Conservation (phyloP, 768 basidiomycete genomes). For the Lactifluus pinguis region DNA sequence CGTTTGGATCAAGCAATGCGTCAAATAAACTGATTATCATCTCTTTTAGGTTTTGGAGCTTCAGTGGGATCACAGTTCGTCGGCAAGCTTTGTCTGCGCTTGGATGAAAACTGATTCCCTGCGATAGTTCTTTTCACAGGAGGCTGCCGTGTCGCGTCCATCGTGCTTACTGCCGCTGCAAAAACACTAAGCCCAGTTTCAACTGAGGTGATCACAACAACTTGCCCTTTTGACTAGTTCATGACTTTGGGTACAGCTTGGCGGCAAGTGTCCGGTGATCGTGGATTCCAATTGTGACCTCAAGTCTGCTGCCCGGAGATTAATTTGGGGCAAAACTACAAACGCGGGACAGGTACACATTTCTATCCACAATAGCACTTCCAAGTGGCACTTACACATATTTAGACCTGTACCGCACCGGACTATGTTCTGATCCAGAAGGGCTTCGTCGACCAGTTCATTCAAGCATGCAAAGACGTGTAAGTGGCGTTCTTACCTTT, state of each 20-base stretch:
- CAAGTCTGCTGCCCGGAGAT: constrained; percentile 52
- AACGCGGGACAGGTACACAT: constrained; percentile 51
- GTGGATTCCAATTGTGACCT: constrained; percentile 64
- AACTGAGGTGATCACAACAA: constrained; percentile 34
- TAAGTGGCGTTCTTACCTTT: constrained; percentile 23
- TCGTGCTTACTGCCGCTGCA: constrained; percentile 68
- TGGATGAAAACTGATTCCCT: constrained; percentile 14
- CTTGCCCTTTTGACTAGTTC: not conserved
- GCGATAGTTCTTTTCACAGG: constrained; percentile 52
- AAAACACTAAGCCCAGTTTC: constrained; percentile 65
- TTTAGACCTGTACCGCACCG: constrained; percentile 60
- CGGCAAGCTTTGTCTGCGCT: not conserved
- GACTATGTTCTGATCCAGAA: constrained; percentile 44
- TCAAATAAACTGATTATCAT: not conserved
- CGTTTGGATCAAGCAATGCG: not conserved
- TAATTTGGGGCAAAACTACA: constrained; percentile 71
- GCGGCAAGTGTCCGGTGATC: constrained; percentile 69
- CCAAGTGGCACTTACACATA: not conserved
- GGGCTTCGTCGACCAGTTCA: constrained; percentile 31
- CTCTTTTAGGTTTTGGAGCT: constrained; percentile 53
- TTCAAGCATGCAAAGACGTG: constrained; percentile 35
- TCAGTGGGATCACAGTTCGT: constrained; percentile 55
- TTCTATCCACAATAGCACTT: not conserved
- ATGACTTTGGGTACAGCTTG: constrained; percentile 33
- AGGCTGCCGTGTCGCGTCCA: constrained; percentile 47